phyloP scores from a whole-genome alignment of 1,284 basidiomycete species.

The Leucoagaricus sp. region DNA sequence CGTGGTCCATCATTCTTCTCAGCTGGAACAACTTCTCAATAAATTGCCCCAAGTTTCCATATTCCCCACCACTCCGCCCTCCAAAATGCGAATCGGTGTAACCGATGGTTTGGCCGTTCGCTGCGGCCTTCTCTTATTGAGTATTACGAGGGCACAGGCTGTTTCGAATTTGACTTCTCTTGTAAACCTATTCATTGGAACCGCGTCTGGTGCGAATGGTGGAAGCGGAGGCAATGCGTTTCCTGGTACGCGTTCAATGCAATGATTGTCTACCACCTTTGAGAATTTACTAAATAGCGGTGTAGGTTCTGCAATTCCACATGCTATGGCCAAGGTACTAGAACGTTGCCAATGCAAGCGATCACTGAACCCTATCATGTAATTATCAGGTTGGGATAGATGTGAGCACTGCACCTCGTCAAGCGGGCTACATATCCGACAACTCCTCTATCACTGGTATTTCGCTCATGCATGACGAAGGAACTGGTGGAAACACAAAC shows the following conservation, averaged over 20 bases:
- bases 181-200: constrained; percentile 52
- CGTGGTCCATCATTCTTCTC: not conserved
- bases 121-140: not conserved
- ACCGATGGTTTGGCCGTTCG: not conserved
- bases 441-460: constrained; percentile 48
- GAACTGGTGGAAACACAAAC: constrained; percentile 50
- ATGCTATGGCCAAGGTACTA: constrained; percentile 51
- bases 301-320: constrained; percentile 46
- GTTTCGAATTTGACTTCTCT: constrained; percentile 37
- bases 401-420: constrained; percentile 45
- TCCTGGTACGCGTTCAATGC: constrained; percentile 34
- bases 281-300: not conserved
- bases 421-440: constrained; percentile 45
- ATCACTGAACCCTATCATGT: not conserved
- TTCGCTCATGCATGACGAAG: constrained; percentile 54
- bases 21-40: not conserved
- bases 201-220: constrained; percentile 45
- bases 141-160: not conserved
- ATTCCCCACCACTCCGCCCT: not conserved
- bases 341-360: not conserved
- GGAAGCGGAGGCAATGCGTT: constrained; percentile 51
- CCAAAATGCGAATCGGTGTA: not conserved
- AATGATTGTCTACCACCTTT: not conserved
- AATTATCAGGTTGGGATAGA: constrained; percentile 46
- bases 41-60: not conserved